Conservation (phyloP, 768 basidiomycete genomes). For the Leccinellum luteum region DNA sequence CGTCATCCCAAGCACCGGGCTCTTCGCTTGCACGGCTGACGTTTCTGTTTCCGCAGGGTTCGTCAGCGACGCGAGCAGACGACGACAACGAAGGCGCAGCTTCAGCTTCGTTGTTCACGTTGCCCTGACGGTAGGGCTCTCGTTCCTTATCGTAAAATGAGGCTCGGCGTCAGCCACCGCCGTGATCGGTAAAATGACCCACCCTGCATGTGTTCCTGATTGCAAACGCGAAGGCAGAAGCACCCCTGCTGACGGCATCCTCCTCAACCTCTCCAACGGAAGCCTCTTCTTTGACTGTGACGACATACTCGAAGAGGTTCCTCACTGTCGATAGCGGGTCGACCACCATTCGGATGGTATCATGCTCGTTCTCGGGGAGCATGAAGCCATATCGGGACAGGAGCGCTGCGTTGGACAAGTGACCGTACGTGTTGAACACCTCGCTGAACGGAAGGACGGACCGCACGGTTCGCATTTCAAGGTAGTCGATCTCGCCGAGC, state of each 20-base stretch:
- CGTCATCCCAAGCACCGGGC: conserved; percentile 12
- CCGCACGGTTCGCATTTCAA: conserved; percentile 67
- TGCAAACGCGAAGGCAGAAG: conserved; percentile 7
- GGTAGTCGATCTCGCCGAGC: conserved; percentile 35
- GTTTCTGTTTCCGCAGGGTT: not conserved
- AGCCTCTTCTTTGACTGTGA: conserved; percentile 6
- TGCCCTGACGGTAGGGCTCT: conserved; percentile 18
- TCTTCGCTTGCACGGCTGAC: conserved; percentile 4
- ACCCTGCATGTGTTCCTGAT: conserved; percentile 30
- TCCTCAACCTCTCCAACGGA: not conserved
- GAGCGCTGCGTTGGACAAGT: conserved; percentile 62
- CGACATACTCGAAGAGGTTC: conserved; percentile 12
- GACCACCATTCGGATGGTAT: conserved; percentile 41
- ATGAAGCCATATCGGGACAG: conserved; percentile 70
- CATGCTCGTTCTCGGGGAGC: conserved; percentile 71
- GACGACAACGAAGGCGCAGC: conserved; percentile 1
- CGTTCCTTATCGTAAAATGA: conserved; percentile 24
- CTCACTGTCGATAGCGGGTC: conserved; percentile 19
- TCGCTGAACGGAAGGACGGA: conserved; percentile 51
- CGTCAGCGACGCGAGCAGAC: not conserved
- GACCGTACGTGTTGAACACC: conserved; percentile 79
- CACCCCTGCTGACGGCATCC: conserved; percentile 20
- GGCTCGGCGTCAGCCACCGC: conserved; percentile 15
- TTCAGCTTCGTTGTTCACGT: conserved; percentile 7
- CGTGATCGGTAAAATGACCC: conserved; percentile 20